A percentile compares a stretch with the other conserved stretches of the same genome.
Conservation (phyloP, 2,329 filamentous ascomycete genomes). For the Huntiella decipiens region DNA sequence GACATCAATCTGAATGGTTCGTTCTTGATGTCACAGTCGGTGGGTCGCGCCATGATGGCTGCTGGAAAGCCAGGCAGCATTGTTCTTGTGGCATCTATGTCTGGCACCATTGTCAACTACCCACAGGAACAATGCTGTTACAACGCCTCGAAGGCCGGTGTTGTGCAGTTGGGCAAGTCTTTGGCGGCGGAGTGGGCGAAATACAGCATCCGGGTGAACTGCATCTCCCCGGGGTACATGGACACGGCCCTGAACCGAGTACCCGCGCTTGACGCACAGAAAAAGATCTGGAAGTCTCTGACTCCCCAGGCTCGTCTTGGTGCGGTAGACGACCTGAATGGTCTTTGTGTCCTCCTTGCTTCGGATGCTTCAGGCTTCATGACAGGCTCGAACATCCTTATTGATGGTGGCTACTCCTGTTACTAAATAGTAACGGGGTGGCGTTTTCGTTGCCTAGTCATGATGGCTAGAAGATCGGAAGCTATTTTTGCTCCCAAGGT, state of each 20-base stretch:
- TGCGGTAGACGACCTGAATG: conserved; percentile 57
- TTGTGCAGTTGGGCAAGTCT: conserved; percentile 61
- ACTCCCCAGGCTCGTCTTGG: conserved; percentile 59
- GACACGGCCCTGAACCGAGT: conserved; percentile 67
- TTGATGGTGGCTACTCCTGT: conserved; percentile 51
- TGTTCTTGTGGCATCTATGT: conserved; percentile 64
- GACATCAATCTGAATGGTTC: conserved; percentile 70
- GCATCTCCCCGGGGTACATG: conserved; percentile 73
- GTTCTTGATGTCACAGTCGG: conserved; percentile 58
- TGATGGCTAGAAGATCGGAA: not conserved
- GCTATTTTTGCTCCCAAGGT: not conserved
- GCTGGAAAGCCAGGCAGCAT: conserved; percentile 52
- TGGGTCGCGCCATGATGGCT: conserved; percentile 55
- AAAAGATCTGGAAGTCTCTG: conserved; percentile 59
- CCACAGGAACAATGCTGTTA: conserved; percentile 70
- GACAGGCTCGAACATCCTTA: conserved; percentile 56
- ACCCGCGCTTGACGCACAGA: conserved; percentile 58
- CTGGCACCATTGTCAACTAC: conserved; percentile 68
- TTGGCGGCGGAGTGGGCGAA: conserved; percentile 73
- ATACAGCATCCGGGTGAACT: conserved; percentile 64
- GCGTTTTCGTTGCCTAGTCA: not conserved
- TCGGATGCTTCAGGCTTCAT: conserved; percentile 56
- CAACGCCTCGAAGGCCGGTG: conserved; percentile 68
- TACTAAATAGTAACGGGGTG: conserved; percentile 23
- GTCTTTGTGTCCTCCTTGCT: conserved; percentile 56